Percentiles rank a stretch among this genome's conserved stretches.
phyloP scores from a whole-genome alignment of 441 rosid species.

The Dalechampia spathulata region DNA sequence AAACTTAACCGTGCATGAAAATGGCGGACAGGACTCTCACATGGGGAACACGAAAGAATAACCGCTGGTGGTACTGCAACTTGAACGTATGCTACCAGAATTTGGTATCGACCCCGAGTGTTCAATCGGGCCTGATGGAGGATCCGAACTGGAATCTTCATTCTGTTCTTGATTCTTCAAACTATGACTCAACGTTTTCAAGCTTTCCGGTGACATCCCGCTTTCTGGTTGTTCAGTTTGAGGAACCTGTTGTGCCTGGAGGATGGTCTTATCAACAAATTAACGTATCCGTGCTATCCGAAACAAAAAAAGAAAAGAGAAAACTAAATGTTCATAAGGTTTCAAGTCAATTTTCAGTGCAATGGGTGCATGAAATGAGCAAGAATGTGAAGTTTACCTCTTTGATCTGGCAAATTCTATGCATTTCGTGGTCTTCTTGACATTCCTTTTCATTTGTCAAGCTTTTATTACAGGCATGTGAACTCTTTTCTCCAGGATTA shows the following conservation, averaged over 20 bases:
- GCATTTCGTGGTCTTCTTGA: no score
- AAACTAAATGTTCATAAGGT: neutral
- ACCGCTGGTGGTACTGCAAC: neutral
- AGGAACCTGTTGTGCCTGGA: neutral
- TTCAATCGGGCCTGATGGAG: neutral
- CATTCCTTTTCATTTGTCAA: no score
- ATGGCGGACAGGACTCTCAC: neutral
- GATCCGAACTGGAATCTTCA: slow-evolving; percentile 1
- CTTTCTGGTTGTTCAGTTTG: neutral
- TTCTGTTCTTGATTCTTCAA: neutral
- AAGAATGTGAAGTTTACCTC: no score
- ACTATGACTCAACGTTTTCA: neutral
- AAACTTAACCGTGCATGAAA: neutral
- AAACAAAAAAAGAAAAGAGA: no score
- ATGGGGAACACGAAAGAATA: slow-evolving; percentile 11
- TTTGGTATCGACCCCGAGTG: no score
- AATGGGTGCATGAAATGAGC: no score
- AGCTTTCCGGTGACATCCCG: neutral
- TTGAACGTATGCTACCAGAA: neutral
- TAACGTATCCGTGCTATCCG: no score
- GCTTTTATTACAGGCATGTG: no score
- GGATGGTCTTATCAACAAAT: neutral
- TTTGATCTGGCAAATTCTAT: no score
- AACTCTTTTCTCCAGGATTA: no score
- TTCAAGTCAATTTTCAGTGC: no score